phyloP scores from a whole-genome alignment of 495 filamentous ascomycete species.

The Elasticomyces elasticus region DNA sequence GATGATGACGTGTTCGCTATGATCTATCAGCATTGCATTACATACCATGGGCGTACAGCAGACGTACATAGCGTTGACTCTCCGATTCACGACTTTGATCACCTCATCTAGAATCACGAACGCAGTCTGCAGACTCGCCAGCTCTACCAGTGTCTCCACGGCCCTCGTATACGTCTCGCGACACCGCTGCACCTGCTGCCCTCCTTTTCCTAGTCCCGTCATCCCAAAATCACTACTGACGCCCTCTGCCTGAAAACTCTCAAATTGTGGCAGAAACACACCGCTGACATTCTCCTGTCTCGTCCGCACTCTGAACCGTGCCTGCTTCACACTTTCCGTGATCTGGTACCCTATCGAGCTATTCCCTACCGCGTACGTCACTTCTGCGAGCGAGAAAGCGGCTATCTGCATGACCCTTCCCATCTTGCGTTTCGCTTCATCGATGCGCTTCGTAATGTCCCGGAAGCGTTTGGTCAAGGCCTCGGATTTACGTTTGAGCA shows the following conservation, averaged over 20 bases:
- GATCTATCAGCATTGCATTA: not conserved
- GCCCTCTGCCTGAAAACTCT: constrained; percentile 75
- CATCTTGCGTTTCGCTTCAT: constrained; percentile 99
- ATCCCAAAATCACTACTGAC: constrained; percentile 83
- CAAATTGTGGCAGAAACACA: constrained; percentile 85
- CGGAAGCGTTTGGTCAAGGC: constrained; percentile 35
- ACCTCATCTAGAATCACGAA: constrained; percentile 98
- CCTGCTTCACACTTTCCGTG: constrained; percentile 86
- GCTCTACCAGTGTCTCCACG: constrained; percentile 91
- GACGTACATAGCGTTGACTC: constrained; percentile 93
- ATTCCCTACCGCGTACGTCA: constrained; percentile 92
- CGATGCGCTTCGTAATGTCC: constrained; percentile 95
- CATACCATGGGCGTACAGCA: not conserved
- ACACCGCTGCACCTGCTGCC: constrained; percentile 90
- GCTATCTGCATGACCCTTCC: constrained; percentile 98
- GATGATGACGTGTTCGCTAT: constrained; percentile 89
- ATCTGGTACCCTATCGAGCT: constrained; percentile 95
- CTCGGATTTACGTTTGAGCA: constrained; percentile 38
- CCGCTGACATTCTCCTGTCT: constrained; percentile 98
- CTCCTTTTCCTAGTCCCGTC: constrained; percentile 92
- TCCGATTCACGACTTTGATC: constrained; percentile 96
- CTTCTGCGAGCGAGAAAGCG: constrained; percentile 93
- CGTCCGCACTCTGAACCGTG: constrained; percentile 81
- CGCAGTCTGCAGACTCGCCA: constrained; percentile 93
- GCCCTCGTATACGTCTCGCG: constrained; percentile 95